Evolutionary conservation across 2,329 filamentous ascomycete species (phyloP).

Genomic region (Cladosporium halotolerans): DNA sequence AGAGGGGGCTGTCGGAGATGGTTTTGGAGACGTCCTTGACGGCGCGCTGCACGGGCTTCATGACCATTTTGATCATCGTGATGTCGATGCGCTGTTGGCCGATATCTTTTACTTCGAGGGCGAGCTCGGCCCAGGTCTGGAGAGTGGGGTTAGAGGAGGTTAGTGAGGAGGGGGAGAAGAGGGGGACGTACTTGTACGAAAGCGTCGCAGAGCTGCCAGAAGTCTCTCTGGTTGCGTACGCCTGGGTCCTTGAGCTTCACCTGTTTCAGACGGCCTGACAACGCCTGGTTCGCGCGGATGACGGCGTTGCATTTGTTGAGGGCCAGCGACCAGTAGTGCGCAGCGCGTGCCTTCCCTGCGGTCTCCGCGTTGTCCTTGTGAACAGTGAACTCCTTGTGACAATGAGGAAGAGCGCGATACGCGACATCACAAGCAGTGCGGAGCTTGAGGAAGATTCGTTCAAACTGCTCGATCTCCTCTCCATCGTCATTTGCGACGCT

Average conservation of each 20-base stretch:
- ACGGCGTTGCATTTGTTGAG: conserved; percentile 65
- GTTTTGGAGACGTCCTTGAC: conserved; percentile 73
- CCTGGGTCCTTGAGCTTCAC: conserved; percentile 83
- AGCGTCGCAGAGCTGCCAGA: conserved; percentile 66
- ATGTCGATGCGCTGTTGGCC: conserved; percentile 33
- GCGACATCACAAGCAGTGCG: conserved; percentile 68
- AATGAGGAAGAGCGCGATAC: conserved; percentile 62
- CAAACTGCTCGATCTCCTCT: conserved; percentile 76
- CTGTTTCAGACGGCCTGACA: conserved; percentile 65
- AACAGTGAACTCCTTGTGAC: conserved; percentile 59
- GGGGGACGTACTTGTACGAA: conserved; percentile 51
- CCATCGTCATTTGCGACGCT: conserved; percentile 45
- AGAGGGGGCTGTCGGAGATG: conserved; percentile 62
- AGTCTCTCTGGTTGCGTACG: conserved; percentile 57
- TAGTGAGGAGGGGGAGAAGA: neutral
- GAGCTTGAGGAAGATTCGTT: conserved; percentile 72
- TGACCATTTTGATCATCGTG: conserved; percentile 63
- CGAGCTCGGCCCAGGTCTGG: conserved; percentile 62
- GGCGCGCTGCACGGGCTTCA: conserved; percentile 74
- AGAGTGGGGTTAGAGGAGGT: neutral
- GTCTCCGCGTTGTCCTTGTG: conserved; percentile 59
- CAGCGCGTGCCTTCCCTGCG: conserved; percentile 20
- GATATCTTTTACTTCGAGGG: conserved; percentile 51
- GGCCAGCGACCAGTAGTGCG: conserved; percentile 63
- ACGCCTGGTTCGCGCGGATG: conserved; percentile 64